phyloP scores from a whole-genome alignment of 73 alveolate genomes.

The Paramecium biaurelia region DNA sequence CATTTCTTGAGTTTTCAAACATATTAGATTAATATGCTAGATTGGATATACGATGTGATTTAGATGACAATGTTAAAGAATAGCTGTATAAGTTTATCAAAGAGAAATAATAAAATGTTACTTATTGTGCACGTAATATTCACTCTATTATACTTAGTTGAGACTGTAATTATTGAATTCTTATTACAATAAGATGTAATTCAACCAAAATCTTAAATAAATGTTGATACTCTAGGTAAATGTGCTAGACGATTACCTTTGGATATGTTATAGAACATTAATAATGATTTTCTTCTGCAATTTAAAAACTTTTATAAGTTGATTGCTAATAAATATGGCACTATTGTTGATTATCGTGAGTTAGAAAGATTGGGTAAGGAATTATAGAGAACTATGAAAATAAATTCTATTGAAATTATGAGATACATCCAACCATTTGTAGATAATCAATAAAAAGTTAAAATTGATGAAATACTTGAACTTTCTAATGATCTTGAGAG shows the following conservation, averaged over 20 bases:
- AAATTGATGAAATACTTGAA: not conserved
- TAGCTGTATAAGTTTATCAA: not conserved
- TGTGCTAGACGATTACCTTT: not conserved
- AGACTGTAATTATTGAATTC: not conserved
- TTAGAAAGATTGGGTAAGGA: conserved; percentile 7
- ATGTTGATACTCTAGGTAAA: not conserved
- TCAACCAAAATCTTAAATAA: not conserved
- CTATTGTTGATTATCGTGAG: not conserved
- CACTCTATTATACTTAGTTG: not conserved
- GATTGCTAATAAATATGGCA: not conserved
- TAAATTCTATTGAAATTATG: not conserved
- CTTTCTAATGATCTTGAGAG: conserved; percentile 20
- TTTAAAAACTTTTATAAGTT: conserved; percentile 16
- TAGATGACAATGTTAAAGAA: conserved; percentile 7
- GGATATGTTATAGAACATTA: not conserved
- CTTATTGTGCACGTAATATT: not conserved
- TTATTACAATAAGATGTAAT: not conserved
- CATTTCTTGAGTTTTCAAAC: not conserved
- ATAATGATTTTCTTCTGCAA: not conserved
- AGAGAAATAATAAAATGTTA: not conserved
- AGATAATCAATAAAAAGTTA: not conserved
- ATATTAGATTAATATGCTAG: not conserved
- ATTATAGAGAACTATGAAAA: not conserved
- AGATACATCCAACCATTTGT: conserved; percentile 22
- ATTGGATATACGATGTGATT: not conserved